Conservation (phyloP, 2,329 filamentous ascomycete species). For the Paracamarosporium sp. region DNA sequence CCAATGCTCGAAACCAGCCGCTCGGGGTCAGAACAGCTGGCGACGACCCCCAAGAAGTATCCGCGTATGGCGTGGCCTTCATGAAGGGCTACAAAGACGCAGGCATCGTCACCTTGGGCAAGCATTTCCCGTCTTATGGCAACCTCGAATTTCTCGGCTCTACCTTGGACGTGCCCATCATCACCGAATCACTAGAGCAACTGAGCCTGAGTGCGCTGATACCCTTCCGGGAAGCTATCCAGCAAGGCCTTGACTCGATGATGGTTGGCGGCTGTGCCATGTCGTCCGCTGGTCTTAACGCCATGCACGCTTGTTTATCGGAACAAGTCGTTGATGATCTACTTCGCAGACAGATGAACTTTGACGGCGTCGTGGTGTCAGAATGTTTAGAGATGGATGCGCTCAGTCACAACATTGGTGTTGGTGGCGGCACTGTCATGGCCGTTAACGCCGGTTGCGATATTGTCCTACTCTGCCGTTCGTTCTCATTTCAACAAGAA, state of each 20-base stretch:
- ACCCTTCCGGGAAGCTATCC: slow-evolving; percentile 89
- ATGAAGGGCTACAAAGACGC: slow-evolving; percentile 94
- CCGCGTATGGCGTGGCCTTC: slow-evolving; percentile 86
- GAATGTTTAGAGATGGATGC: slow-evolving; percentile 98
- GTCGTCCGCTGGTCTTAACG: slow-evolving; percentile 88
- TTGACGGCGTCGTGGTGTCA: slow-evolving; percentile 90
- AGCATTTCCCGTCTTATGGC: slow-evolving; percentile 96
- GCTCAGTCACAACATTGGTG: slow-evolving; percentile 93
- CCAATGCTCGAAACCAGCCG: slow-evolving; percentile 89
- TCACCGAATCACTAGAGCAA: slow-evolving; percentile 92
- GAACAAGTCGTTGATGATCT: slow-evolving; percentile 93
- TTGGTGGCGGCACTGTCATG: slow-evolving; percentile 96
- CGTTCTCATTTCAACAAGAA: slow-evolving; percentile 87
- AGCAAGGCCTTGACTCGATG: slow-evolving; percentile 87
- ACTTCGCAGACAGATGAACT: slow-evolving; percentile 85
- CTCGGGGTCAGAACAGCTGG: slow-evolving; percentile 88
- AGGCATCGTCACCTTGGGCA: slow-evolving; percentile 86
- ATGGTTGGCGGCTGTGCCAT: slow-evolving; percentile 96
- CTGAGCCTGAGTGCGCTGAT: slow-evolving; percentile 89
- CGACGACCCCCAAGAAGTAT: slow-evolving; percentile 94
- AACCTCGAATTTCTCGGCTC: slow-evolving; percentile 94
- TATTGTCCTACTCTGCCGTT: slow-evolving; percentile 84
- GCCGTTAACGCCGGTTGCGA: slow-evolving; percentile 96
- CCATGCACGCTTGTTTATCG: slow-evolving; percentile 92
- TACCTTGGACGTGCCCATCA: slow-evolving; percentile 89